Conservation (phyloP, 176 grass and related monocot genomes). For the Ensete ventricosum region DNA sequence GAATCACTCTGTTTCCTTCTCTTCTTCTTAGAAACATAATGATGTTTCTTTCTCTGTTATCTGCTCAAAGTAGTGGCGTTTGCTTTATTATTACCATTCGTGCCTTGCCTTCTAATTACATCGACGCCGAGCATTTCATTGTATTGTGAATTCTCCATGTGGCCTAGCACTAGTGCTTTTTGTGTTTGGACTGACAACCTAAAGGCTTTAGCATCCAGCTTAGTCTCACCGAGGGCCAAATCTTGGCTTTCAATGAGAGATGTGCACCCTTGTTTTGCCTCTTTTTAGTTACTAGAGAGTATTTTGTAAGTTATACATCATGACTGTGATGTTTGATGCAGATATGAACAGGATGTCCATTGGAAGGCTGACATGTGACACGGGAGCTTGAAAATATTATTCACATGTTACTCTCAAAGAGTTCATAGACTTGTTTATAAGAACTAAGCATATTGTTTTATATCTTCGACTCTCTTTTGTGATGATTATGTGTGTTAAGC, state of each 20-base stretch:
- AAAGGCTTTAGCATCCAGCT: not conserved
- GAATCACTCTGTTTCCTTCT: slow-evolving; percentile 19
- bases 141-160: not conserved
- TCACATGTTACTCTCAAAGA: not conserved
- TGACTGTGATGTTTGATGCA: not conserved
- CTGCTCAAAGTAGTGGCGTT: not conserved
- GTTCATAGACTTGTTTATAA: not conserved
- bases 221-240: not conserved
- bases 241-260: not conserved
- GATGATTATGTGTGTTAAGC: not conserved
- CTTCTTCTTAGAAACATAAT: slow-evolving; percentile 10
- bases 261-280: not conserved
- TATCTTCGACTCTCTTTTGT: not conserved
- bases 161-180: not conserved
- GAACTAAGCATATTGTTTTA: not conserved
- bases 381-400: not conserved
- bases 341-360: not conserved
- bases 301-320: not conserved
- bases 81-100: not conserved
- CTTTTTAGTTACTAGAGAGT: not conserved
- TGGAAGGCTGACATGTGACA: not conserved
- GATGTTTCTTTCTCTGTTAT: not conserved
- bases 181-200: not conserved
- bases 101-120: not conserved
- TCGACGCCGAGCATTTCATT: not conserved